Conservation (phyloP, 257 asterid species). For the Osmanthus fragrans region DNA sequence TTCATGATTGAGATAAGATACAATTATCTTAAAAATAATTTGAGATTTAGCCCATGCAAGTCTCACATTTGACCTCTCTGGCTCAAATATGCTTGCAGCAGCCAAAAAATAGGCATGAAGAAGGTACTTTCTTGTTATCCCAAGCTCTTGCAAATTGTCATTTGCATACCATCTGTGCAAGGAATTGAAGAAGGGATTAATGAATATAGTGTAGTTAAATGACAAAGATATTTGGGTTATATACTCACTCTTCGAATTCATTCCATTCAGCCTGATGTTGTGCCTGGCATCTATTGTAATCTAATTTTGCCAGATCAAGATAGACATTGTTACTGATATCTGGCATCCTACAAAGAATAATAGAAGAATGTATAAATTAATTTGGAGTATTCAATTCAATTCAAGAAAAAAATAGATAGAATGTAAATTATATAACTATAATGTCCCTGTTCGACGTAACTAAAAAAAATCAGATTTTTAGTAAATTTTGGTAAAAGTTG, state of each 20-base stretch:
- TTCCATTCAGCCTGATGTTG: constrained; percentile 57
- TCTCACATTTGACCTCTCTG: constrained; percentile 41
- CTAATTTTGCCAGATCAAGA: constrained; percentile 43
- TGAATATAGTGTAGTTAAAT: background rate
- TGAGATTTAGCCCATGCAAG: constrained; percentile 42
- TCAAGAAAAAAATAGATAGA: background rate
- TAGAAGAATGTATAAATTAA: background rate
- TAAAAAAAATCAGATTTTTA: too few species aligned
- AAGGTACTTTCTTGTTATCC: constrained; percentile 35
- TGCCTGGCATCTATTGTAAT: constrained; percentile 50
- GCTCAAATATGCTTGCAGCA: constrained; percentile 38
- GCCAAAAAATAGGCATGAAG: constrained; percentile 44
- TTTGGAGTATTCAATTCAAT: too few species aligned
- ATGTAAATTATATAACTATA: too few species aligned
- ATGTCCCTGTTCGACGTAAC: too few species aligned
- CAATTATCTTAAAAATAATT: constrained; percentile 29
- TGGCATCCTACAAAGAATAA: constrained; percentile 30
- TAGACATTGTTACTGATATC: constrained; percentile 45
- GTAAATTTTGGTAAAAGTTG: too few species aligned
- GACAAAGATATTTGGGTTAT: background rate
- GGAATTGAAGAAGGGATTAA: background rate
- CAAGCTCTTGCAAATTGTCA: constrained; percentile 26
- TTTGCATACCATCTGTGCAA: constrained; percentile 41
- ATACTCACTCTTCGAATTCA: constrained; percentile 28
- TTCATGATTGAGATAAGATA: constrained; percentile 19